A percentile compares a stretch with the other conserved stretches of the same genome.
phyloP scores from a whole-genome alignment of 257 asterid species.

The Solanum dulcamara region DNA sequence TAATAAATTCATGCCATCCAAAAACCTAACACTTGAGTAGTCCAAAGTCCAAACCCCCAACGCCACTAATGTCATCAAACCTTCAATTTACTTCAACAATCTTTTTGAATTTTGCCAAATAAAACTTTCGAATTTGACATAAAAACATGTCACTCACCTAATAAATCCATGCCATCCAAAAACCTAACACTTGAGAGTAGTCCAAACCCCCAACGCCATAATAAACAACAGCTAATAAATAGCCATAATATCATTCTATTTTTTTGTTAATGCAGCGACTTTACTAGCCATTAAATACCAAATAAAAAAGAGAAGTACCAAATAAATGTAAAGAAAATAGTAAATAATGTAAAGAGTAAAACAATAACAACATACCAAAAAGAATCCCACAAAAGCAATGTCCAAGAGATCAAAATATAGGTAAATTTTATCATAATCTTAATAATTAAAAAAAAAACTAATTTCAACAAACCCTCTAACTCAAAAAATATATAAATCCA shows the following conservation, averaged over 20 bases:
- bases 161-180: not conserved
- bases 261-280: not conserved
- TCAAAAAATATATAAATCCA: not conserved
- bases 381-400: too few species aligned
- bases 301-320: not conserved
- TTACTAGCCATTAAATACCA: not conserved
- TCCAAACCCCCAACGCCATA: not conserved
- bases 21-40: not conserved
- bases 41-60: too few species aligned
- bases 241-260: not conserved
- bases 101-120: not conserved
- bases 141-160: not conserved
- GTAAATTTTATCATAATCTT: not conserved
- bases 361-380: too few species aligned
- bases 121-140: not conserved
- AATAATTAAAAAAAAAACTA: too few species aligned
- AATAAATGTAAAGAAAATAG: not conserved
- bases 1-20: not conserved
- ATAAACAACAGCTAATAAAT: not conserved
- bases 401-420: too few species aligned
- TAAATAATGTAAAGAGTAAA: too few species aligned
- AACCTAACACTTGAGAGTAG: too few species aligned
- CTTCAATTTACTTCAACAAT: not conserved
- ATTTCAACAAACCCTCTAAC: too few species aligned
- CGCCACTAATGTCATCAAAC: not conserved